Evolutionary conservation across 2,329 filamentous ascomycete species (phyloP).

Genomic region (Cytospora leucostoma): DNA sequence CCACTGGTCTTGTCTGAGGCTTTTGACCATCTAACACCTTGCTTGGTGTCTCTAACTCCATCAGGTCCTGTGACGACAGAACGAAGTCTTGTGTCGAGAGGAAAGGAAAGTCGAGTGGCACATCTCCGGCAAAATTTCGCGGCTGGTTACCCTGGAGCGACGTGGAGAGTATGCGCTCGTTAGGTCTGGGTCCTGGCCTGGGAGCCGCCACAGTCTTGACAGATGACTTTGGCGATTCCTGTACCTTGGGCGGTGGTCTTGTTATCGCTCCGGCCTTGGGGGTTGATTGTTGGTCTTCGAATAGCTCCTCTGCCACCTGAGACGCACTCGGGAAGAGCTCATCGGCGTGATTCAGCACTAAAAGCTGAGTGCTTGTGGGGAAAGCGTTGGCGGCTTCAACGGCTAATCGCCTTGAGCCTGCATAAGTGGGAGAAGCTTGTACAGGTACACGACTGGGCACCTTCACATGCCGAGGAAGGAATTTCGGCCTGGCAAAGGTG

Average conservation of each 20-base stretch:
- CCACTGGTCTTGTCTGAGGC: neutral
- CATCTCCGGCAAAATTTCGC: neutral
- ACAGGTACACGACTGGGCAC: conserved; percentile 11
- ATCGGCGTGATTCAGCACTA: conserved; percentile 51
- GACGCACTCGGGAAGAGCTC: conserved; percentile 59
- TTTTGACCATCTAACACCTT: neutral
- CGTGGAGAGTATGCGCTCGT: conserved; percentile 14
- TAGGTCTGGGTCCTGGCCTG: neutral
- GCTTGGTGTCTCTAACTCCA: conserved; percentile 41
- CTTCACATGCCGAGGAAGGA: conserved; percentile 15
- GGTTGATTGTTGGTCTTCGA: conserved; percentile 38
- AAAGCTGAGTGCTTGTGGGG: conserved; percentile 53
- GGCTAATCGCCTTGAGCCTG: conserved; percentile 14
- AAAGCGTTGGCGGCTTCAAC: conserved; percentile 20
- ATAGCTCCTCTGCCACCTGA: conserved; percentile 56
- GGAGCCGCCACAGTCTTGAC: neutral
- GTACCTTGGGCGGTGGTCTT: neutral
- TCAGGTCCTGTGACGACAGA: conserved; percentile 50
- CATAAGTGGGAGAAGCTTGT: conserved; percentile 19
- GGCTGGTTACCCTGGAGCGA: neutral
- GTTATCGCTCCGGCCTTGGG: neutral
- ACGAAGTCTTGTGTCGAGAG: conserved; percentile 50
- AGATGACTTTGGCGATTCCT: neutral
- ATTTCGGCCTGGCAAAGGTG: conserved; percentile 12
- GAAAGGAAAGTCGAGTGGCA: conserved; percentile 35